Conservation (phyloP, 805 yeast species). For the Kluyveromyces wickerhamii region DNA sequence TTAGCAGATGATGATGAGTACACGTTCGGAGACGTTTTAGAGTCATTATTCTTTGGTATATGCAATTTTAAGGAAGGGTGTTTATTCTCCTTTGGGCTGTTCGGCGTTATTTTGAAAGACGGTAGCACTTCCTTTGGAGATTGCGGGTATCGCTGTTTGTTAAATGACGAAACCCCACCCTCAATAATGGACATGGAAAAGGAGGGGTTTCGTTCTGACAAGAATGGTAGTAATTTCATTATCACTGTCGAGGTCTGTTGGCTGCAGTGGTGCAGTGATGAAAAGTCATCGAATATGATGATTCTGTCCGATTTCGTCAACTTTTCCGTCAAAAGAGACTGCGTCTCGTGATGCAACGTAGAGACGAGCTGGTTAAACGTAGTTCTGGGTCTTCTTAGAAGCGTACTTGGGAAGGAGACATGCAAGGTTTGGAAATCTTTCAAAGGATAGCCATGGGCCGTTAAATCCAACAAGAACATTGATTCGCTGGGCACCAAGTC, state of each 20-base stretch:
- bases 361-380: conserved; percentile 22
- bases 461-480: conserved; percentile 10
- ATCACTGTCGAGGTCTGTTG: conserved; percentile 20
- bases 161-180: conserved; percentile 3
- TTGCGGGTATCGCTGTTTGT: neutral
- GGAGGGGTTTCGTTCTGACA: conserved; percentile 4
- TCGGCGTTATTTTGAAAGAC: conserved; percentile 1
- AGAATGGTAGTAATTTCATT: conserved; percentile 15
- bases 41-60: neutral
- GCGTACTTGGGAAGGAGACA: conserved; percentile 26
- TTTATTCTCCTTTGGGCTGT: neutral
- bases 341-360: conserved; percentile 12
- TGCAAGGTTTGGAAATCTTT: conserved; percentile 18
- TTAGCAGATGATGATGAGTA: conserved; percentile 16
- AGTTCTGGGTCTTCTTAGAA: conserved; percentile 25
- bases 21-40: conserved; percentile 9
- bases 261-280: conserved; percentile 17
- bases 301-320: conserved; percentile 15
- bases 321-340: conserved; percentile 11
- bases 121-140: neutral
- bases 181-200: conserved; percentile 4
- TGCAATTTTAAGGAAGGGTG: conserved; percentile 3
- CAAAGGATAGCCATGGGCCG: conserved; percentile 5
- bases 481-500: conserved; percentile 20
- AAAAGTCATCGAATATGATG: conserved; percentile 23